phyloP scores from a whole-genome alignment of 441 rosid genomes.

The Populus hybrid region DNA sequence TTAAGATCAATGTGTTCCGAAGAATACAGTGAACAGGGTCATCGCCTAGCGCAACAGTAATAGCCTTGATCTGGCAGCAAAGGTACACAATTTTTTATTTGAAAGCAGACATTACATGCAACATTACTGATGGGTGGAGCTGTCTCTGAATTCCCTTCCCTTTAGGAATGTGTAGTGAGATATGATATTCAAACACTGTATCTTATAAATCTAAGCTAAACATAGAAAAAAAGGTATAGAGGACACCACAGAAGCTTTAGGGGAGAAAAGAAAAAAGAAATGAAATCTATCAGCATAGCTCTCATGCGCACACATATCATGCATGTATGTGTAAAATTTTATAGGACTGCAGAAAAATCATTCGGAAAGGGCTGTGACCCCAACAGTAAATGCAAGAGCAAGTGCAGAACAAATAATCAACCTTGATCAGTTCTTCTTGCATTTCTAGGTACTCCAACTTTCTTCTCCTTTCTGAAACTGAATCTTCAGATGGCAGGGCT shows the following conservation, averaged over 20 bases:
- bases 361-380: too few relatives aligned
- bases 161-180: neutral
- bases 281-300: neutral
- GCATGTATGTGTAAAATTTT: neutral
- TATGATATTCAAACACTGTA: neutral
- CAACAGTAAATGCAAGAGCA: neutral
- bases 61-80: neutral
- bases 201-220: neutral
- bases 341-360: neutral
- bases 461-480: constrained; percentile 81
- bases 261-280: neutral
- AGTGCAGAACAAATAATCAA: constrained; percentile 10
- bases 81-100: neutral
- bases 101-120: neutral
- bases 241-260: neutral
- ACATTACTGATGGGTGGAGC: neutral
- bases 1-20: neutral
- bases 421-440: constrained; percentile 97
- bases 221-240: neutral
- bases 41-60: too few relatives aligned
- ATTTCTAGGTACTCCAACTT: constrained; percentile 83
- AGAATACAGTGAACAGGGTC: too few relatives aligned
- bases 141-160: neutral
- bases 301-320: neutral
- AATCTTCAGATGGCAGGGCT: constrained; percentile 82